Base-by-base conservation (phyloP, 140 eudicot species). In the Anethum foeniculum region DNA sequence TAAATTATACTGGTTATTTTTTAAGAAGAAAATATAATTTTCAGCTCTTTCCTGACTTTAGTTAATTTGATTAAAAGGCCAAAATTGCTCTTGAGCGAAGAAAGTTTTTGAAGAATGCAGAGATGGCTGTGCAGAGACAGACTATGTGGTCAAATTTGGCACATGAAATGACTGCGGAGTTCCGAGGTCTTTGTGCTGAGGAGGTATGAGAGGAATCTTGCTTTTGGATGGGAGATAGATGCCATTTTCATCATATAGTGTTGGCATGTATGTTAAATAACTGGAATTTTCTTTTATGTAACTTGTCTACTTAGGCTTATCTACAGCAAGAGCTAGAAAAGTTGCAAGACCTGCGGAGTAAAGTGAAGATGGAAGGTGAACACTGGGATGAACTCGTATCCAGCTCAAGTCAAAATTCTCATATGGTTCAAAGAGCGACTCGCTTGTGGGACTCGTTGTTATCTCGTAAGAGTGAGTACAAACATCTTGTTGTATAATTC, bases 141-240 rank as follows among this genome's bases (percentile, higher is more conserved):
- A 97, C 96, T 30, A 91, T 90, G 91, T 96, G 99, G 98, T 96
- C 96, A 80, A 87, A 86, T 88, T 88, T 95, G 90, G 99, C 97
- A 80, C 98, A 95, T 85, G 99, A 95, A 85, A 92, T 92, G 99
- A 95, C 99, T 76, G 97, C 99, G 68, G 97, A 95, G 76, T 95
- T 89, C 81, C 99, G 99, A 49, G 97, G 97, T 80, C 98, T 93
- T 83, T 93, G 97, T 91, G 99, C 99, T 78, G 99, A 96, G 91
- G 98, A 96, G 98, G 99, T 96, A 82, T 79, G 80, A 15, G 74
- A 49, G 84, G 58, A 83, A 12, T 49, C 51, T 68, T 58, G 4
- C 76, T 27, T 56, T 68, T 82, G 74, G 71, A 34, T 67, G 86
- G 80, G 41, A 39, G 74, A 39, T 75, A 60, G 18, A 41, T 74